Percentiles rank a stretch among this genome's conserved stretches.
Conservation (phyloP, 768 basidiomycete species). For the Strobilomyces confusus region DNA sequence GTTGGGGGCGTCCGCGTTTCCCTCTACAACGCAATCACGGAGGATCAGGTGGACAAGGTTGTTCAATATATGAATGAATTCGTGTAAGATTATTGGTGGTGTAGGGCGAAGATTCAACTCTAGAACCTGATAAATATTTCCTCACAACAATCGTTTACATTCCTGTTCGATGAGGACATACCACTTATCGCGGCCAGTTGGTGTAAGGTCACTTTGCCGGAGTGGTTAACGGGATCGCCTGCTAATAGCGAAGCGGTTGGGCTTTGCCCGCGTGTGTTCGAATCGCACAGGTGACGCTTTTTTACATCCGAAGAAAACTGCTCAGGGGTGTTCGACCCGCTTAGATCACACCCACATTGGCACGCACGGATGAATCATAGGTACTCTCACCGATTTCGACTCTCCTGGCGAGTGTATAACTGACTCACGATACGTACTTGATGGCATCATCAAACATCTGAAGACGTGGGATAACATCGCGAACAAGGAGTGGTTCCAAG, state of each 20-base stretch:
- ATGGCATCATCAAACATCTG: no score
- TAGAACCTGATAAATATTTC: neutral
- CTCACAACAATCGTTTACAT: neutral
- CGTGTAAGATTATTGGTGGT: conserved; percentile 17
- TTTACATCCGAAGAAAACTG: conserved; percentile 17
- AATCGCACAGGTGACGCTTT: conserved; percentile 56
- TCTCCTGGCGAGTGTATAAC: no score
- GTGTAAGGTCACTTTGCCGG: conserved; percentile 76
- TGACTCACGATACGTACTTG: no score
- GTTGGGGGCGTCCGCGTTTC: conserved; percentile 76
- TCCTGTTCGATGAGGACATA: neutral
- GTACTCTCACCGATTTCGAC: no score
- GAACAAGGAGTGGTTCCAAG: no score
- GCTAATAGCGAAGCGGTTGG: conserved; percentile 56
- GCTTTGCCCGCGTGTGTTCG: conserved; percentile 62
- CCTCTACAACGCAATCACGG: conserved; percentile 84
- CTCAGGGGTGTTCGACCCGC: no score
- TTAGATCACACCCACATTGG: no score
- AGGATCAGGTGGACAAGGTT: conserved; percentile 62
- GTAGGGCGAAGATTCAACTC: conserved; percentile 7
- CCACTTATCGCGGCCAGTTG: no score
- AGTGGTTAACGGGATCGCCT: conserved; percentile 91
- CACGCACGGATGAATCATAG: no score
- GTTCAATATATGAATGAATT: conserved; percentile 61
- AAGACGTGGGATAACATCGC: no score